phyloP scores from a whole-genome alignment of 2,329 filamentous ascomycete species.

The Helotiales sp. region DNA sequence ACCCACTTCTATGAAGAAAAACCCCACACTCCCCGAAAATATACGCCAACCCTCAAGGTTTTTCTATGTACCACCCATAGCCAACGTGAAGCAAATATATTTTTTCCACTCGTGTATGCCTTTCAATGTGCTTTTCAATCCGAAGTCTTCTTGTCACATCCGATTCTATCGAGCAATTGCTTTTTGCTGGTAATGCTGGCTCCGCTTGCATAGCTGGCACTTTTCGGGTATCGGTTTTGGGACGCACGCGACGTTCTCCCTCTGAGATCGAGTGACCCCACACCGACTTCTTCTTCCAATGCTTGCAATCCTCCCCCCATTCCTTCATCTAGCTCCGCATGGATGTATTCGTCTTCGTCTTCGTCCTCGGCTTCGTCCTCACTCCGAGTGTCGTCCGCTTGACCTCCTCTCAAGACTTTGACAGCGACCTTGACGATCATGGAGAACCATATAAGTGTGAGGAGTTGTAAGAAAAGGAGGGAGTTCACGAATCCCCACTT shows the following conservation, averaged over 20 bases:
- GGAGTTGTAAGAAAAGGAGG: slow-evolving; percentile 73
- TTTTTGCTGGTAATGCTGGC: slow-evolving; percentile 36
- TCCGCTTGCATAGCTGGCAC: slow-evolving; percentile 30
- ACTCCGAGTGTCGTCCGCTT: slow-evolving; percentile 83
- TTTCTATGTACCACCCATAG: not conserved
- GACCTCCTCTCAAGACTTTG: slow-evolving; percentile 72
- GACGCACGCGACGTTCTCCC: slow-evolving; percentile 25
- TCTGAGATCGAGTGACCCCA: slow-evolving; percentile 67
- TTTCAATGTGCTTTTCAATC: slow-evolving; percentile 1
- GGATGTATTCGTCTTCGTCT: slow-evolving; percentile 50
- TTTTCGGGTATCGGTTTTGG: slow-evolving; percentile 30
- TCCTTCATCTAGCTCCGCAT: slow-evolving; percentile 16
- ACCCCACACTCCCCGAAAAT: no score
- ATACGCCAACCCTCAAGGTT: not conserved
- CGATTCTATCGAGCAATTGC: slow-evolving; percentile 36
- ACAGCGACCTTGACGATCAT: slow-evolving; percentile 85
- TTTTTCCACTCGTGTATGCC: no score
- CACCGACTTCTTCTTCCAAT: slow-evolving; percentile 74
- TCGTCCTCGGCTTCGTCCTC: slow-evolving; percentile 78
- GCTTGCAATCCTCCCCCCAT: slow-evolving; percentile 38
- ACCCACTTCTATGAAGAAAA: no score
- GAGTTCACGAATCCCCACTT: slow-evolving; percentile 77
- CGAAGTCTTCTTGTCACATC: slow-evolving; percentile 37
- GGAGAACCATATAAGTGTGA: slow-evolving; percentile 85
- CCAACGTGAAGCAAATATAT: not conserved